Percentiles rank a stretch among this genome's conserved stretches.
phyloP scores from a whole-genome alignment of 768 basidiomycete genomes.

The Boletus huronensis region DNA sequence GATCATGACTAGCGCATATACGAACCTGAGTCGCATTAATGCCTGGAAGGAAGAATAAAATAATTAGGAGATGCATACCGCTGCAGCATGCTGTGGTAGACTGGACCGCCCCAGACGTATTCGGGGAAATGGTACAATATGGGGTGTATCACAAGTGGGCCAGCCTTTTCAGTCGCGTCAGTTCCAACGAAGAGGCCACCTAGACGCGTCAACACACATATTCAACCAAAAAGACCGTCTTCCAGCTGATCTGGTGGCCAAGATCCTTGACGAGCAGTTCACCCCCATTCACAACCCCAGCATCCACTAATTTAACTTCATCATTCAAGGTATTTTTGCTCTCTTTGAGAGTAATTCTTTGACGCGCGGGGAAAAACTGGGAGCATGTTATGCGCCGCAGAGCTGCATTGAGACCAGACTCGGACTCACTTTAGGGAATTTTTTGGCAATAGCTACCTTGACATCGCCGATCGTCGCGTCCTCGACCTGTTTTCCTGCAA shows the following conservation, averaged over 20 bases:
- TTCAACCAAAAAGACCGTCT: constrained; percentile 88
- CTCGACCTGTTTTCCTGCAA: constrained; percentile 40
- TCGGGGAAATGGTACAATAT: constrained; percentile 70
- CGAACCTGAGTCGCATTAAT: constrained; percentile 44
- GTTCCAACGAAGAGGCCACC: not conserved
- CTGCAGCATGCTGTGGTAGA: constrained; percentile 75
- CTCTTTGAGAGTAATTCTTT: constrained; percentile 65
- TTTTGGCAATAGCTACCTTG: constrained; percentile 58
- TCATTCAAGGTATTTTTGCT: constrained; percentile 63
- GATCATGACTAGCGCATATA: constrained; percentile 70
- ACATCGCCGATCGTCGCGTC: constrained; percentile 63
- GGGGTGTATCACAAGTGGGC: constrained; percentile 88
- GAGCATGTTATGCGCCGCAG: constrained; percentile 2
- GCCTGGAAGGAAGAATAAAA: not conserved
- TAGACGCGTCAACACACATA: constrained; percentile 59
- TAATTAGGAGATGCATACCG: constrained; percentile 41
- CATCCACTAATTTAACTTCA: constrained; percentile 52
- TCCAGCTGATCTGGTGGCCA: constrained; percentile 87
- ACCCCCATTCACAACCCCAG: constrained; percentile 56
- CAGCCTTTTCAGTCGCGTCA: constrained; percentile 47
- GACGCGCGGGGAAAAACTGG: constrained; percentile 70
- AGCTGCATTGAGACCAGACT: not conserved
- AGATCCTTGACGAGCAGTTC: constrained; percentile 83
- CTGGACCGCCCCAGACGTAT: constrained; percentile 64
- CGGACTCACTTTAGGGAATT: constrained; percentile 45